Conservation (phyloP, 2,329 filamentous ascomycete species). For the Fusarium siculi region DNA sequence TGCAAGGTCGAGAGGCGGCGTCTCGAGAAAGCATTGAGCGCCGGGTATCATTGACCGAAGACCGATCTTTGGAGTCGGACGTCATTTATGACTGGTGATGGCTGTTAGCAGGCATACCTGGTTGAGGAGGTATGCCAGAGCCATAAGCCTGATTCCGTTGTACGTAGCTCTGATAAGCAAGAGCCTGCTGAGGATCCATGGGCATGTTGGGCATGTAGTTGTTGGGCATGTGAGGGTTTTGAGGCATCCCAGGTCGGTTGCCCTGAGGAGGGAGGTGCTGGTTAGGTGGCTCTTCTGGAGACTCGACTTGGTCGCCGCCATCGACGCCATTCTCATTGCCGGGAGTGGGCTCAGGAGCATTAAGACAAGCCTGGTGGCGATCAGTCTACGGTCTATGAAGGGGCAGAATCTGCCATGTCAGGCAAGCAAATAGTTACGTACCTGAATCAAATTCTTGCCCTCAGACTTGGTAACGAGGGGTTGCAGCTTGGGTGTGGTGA, state of each 20-base stretch:
- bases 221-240: conserved; percentile 70
- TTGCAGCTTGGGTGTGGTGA: conserved; percentile 97
- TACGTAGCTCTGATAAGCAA: conserved; percentile 87
- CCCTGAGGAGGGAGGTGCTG: conserved; percentile 75
- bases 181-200: conserved; percentile 79
- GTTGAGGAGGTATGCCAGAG: conserved; percentile 81
- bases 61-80: conserved; percentile 32
- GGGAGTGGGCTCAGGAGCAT: conserved; percentile 88
- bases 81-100: conserved; percentile 77
- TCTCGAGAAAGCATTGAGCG: conserved; percentile 64
- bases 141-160: conserved; percentile 75
- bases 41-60: conserved; percentile 65
- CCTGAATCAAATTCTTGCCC: conserved; percentile 99
- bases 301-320: conserved; percentile 81
- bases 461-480: conserved; percentile 98
- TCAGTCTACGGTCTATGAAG: not conserved
- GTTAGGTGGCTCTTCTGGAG: conserved; percentile 87
- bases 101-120: conserved; percentile 83
- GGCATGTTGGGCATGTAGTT: conserved; percentile 73
- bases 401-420: not conserved
- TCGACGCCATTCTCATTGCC: conserved; percentile 86
- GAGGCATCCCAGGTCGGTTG: conserved; percentile 72
- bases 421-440: conserved; percentile 56
- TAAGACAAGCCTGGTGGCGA: conserved; percentile 83
- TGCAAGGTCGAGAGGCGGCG: conserved; percentile 44